Percentiles rank a stretch among this genome's conserved stretches.
Conservation (phyloP, 2,329 filamentous ascomycete genomes). For the Aschersonia sp. region DNA sequence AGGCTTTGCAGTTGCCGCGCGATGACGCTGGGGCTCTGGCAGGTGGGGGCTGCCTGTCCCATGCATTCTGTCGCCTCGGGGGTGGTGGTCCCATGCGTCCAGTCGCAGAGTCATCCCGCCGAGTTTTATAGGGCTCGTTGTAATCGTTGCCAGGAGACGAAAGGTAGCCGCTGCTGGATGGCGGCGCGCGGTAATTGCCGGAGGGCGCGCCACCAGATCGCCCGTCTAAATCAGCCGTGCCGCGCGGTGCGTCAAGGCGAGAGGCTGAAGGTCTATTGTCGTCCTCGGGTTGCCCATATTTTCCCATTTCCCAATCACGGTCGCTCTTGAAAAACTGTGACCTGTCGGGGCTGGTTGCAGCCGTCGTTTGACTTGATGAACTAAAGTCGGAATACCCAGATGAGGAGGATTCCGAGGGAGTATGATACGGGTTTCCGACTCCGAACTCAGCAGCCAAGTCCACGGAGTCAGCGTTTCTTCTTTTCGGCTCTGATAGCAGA, state of each 20-base stretch:
- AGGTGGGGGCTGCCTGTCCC: constrained; percentile 19
- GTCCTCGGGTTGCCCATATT: constrained; percentile 38
- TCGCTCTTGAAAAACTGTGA: constrained; percentile 20
- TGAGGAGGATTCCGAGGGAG: constrained; percentile 47
- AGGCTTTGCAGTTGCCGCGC: constrained; percentile 73
- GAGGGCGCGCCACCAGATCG: constrained; percentile 4
- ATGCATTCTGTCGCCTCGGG: neutral
- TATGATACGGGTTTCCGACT: constrained; percentile 48
- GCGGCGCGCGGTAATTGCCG: neutral
- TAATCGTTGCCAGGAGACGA: constrained; percentile 1
- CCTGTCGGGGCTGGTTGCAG: constrained; percentile 31
- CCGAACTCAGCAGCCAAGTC: constrained; percentile 48
- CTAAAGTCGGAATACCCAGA: constrained; percentile 50
- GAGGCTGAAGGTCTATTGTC: constrained; percentile 12
- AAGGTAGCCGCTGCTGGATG: constrained; percentile 3
- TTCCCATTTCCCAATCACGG: constrained; percentile 39
- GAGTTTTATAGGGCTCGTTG: neutral
- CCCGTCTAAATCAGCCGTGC: constrained; percentile 9
- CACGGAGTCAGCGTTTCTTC: constrained; percentile 25
- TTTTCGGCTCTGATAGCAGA: constrained; percentile 24
- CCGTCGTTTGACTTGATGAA: constrained; percentile 43
- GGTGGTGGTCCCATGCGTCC: neutral
- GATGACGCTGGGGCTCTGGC: constrained; percentile 26
- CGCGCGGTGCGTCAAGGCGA: constrained; percentile 18
- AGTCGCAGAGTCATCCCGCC: neutral